Percentiles rank a stretch among this genome's conserved stretches.
phyloP scores from a whole-genome alignment of 805 yeast species.

The Blastobotrys muscicola region DNA sequence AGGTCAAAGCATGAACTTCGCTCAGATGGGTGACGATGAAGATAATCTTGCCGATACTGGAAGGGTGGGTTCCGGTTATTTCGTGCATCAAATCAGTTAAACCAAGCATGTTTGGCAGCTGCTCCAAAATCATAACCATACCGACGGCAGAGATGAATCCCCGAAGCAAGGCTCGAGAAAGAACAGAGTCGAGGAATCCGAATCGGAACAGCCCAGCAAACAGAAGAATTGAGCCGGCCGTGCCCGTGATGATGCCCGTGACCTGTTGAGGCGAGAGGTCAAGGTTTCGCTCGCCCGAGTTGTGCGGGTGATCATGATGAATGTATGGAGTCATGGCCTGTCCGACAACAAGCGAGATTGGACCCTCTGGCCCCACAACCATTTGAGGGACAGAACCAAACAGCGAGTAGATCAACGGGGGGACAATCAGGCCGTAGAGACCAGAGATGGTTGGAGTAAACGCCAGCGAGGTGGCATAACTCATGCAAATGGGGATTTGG shows the following conservation, averaged over 20 bases:
- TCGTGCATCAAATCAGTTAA: conserved; percentile 35
- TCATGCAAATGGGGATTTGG: conserved; percentile 81
- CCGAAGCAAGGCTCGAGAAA: conserved; percentile 64
- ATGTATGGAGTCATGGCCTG: conserved; percentile 56
- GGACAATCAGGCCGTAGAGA: conserved; percentile 61
- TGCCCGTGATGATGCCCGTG: conserved; percentile 58
- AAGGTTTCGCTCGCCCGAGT: conserved; percentile 2
- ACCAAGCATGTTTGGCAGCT: conserved; percentile 65
- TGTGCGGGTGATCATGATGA: conserved; percentile 22
- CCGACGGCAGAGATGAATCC: conserved; percentile 88
- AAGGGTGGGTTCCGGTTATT: conserved; percentile 40
- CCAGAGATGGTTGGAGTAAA: conserved; percentile 79
- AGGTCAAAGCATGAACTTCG: conserved; percentile 48
- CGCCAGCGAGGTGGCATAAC: conserved; percentile 75
- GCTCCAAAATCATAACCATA: conserved; percentile 68
- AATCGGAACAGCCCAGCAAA: conserved; percentile 72
- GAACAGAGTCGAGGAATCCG: conserved; percentile 75
- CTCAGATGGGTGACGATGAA: conserved; percentile 45
- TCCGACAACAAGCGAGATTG: conserved; percentile 74
- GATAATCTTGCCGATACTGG: conserved; percentile 59
- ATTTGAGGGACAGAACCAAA: conserved; percentile 82
- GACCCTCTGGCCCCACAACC: conserved; percentile 90
- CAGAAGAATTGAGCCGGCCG: conserved; percentile 64
- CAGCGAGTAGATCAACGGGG: conserved; percentile 68
- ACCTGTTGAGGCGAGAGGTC: conserved; percentile 41